Percentiles rank a stretch among this genome's conserved stretches.
phyloP scores from a whole-genome alignment of 164 flowering plant genomes.

The Houttuynia cordata region DNA sequence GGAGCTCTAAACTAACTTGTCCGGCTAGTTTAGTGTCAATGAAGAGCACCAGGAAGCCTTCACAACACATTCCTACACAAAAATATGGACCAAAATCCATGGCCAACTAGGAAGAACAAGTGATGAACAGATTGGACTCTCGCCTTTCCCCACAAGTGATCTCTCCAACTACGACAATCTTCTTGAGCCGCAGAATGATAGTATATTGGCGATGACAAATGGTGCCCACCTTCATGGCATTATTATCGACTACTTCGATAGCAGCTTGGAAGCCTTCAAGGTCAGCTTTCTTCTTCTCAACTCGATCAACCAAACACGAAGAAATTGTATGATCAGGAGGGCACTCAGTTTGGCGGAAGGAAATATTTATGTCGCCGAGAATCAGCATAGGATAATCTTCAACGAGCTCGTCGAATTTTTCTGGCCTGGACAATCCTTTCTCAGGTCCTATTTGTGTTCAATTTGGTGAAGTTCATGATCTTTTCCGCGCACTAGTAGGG shows the following conservation, averaged over 20 bases:
- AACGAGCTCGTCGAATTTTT: constrained; percentile 19
- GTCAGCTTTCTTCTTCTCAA: constrained; percentile 37
- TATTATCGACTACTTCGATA: constrained; percentile 39
- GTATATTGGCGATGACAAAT: constrained; percentile 1
- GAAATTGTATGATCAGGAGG: constrained; percentile 24
- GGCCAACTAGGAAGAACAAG: constrained; percentile 13
- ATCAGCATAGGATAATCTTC: background rate
- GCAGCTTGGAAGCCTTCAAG: constrained; percentile 38
- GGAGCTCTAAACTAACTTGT: background rate
- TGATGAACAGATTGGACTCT: background rate
- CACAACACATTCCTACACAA: constrained; percentile 59
- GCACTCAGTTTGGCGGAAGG: constrained; percentile 18
- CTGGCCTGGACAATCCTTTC: constrained; percentile 36
- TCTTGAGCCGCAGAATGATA: background rate
- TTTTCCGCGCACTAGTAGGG: constrained; percentile 18
- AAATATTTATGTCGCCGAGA: constrained; percentile 9
- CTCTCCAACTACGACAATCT: background rate
- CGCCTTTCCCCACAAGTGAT: background rate
- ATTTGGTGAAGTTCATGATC: constrained; percentile 24
- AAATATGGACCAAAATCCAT: constrained; percentile 46
- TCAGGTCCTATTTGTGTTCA: constrained; percentile 10
- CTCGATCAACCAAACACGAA: constrained; percentile 34
- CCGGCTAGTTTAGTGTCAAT: constrained; percentile 30
- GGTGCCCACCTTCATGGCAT: constrained; percentile 23
- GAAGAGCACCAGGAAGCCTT: constrained; percentile 64